Evolutionary conservation across 176 grass and related monocot species (phyloP), one percentile per base, ranked within the genome.

Genomic region (Zizania latifolia): DNA sequence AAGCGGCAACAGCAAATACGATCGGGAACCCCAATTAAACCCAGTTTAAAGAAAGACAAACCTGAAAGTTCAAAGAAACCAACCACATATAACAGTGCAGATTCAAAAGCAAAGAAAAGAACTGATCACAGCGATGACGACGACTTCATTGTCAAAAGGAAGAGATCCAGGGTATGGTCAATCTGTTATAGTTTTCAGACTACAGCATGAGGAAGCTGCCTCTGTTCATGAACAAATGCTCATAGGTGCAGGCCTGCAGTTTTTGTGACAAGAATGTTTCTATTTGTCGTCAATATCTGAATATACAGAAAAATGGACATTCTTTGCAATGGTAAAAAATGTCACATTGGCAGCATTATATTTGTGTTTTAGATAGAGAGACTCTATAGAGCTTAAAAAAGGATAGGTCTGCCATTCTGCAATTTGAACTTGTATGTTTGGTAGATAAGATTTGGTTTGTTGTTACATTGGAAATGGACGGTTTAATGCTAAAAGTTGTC

Each of bases 91-190:
- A 88, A 84, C 70, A 96, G 43, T 77, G 71, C 78, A 51, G 79
- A 79, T 43, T 46, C 16, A 4, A 97, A 92, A 81, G 62, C 88
- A 63, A 97, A 97, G 81, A 97, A 84, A 58, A 89, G 81, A 82
- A 81, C 84, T 17, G 78, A 87, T 24, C 86, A 89, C 68, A 92
- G 81, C 12, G 79, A 84, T 16, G 86, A 90, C 0, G 93, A 89
- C 2, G 83, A 89, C 48, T 97, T 91, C 48, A 93, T 89, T 74
- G 80, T 89, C 15, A 93, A 83, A 53, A 37, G 57, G 58, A 98
- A 92, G 86, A 92, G 73, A 44, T 48, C 78, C 23, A 91, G 45
- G 69, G 83, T 63, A 76, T 89, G 53, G 84, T 62, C 29, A 15
- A 22, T 36, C 2, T 44, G 22, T 13, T 50, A 48, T 46, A 72